Percentiles rank a stretch among this genome's conserved stretches.
Evolutionary conservation across 2,329 filamentous ascomycete species (phyloP).

Genomic region (Scedosporium boydii): DNA sequence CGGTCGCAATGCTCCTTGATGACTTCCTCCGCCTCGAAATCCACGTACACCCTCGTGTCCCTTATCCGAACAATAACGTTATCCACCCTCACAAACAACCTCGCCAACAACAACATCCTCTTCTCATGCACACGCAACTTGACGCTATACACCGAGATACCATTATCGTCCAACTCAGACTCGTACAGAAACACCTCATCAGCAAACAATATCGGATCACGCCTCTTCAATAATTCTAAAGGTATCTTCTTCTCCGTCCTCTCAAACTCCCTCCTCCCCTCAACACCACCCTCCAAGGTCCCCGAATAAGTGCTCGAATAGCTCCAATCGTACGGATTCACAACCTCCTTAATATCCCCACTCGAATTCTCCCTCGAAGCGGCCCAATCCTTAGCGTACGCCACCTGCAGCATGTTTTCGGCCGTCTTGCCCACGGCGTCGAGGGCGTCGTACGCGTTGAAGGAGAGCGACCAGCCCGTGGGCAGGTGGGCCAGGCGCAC

Average conservation of each 20-base stretch:
- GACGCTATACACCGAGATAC: conserved; percentile 79
- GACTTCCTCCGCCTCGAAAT: conserved; percentile 70
- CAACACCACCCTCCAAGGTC: conserved; percentile 35
- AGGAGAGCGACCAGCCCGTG: conserved; percentile 69
- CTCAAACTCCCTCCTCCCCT: conserved; percentile 9
- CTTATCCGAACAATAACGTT: conserved; percentile 79
- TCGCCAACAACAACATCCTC: conserved; percentile 71
- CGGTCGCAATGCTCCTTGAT: conserved; percentile 85
- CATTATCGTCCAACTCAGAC: conserved; percentile 96
- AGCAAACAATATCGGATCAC: conserved; percentile 92
- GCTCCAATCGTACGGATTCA: conserved; percentile 97
- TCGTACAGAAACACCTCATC: conserved; percentile 95
- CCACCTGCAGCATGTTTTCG: conserved; percentile 81
- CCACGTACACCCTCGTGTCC: conserved; percentile 86
- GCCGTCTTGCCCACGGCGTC: conserved; percentile 93
- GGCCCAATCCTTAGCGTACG: conserved; percentile 82
- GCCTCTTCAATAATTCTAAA: conserved; percentile 73
- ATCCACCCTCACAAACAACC: conserved; percentile 90
- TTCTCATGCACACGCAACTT: conserved; percentile 91
- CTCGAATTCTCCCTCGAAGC: conserved; percentile 61
- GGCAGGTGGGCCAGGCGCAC: conserved; percentile 64
- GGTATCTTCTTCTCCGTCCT: conserved; percentile 51
- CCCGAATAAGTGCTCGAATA: conserved; percentile 86
- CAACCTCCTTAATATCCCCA: conserved; percentile 83
- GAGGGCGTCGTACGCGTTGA: conserved; percentile 79